Percentiles rank a stretch among this genome's conserved stretches.
phyloP scores from a whole-genome alignment of 768 basidiomycete species.

The Termitomyces sp. region DNA sequence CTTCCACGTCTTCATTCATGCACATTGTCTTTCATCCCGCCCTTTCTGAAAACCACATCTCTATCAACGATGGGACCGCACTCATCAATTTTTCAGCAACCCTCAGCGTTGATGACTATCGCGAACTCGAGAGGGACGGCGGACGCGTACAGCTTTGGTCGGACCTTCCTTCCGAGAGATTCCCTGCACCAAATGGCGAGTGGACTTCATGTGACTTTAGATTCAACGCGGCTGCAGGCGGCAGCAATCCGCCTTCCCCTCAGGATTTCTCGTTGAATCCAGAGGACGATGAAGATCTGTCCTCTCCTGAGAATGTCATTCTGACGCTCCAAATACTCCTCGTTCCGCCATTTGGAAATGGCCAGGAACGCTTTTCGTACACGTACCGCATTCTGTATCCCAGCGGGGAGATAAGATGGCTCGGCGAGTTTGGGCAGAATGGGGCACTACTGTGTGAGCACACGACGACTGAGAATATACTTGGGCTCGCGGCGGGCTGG shows the following conservation, averaged over 20 bases:
- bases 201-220: slow-evolving; percentile 33
- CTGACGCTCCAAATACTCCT: slow-evolving; percentile 11
- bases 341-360: slow-evolving; percentile 5
- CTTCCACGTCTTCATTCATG: slow-evolving; percentile 20
- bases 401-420: slow-evolving; percentile 38
- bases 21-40: slow-evolving; percentile 32
- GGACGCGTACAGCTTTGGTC: slow-evolving; percentile 40
- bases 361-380: slow-evolving; percentile 25
- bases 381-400: slow-evolving; percentile 47
- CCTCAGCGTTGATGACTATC: slow-evolving; percentile 24
- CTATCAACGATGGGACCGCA: slow-evolving; percentile 14
- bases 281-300: not conserved
- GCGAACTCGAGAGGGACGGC: slow-evolving; percentile 22
- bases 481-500: slow-evolving; percentile 21
- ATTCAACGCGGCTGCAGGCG: not conserved
- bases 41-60: slow-evolving; percentile 26
- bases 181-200: slow-evolving; percentile 12
- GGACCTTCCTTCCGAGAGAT: slow-evolving; percentile 21
- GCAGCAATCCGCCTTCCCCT: not conserved
- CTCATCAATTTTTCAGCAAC: slow-evolving; percentile 32
- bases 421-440: slow-evolving; percentile 39
- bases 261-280: not conserved
- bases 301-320: not conserved
- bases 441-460: slow-evolving; percentile 31
- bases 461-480: slow-evolving; percentile 9